Evolutionary conservation across 2,329 filamentous ascomycete species (phyloP), one percentile per base, ranked within the genome.

Genomic region (Fusarium concolor): DNA sequence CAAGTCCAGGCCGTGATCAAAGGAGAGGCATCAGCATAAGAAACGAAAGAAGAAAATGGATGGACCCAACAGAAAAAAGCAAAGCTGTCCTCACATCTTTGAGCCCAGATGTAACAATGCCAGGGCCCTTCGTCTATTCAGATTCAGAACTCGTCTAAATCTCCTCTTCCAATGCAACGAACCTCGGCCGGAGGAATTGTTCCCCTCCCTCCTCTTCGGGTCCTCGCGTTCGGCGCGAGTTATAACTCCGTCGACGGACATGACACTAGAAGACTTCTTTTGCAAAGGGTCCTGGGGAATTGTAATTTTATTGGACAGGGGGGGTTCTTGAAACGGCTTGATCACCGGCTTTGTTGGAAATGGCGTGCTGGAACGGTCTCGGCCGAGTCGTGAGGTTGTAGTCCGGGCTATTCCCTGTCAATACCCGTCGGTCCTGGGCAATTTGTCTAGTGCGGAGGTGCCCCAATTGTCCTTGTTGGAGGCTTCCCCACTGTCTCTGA

Each of bases 331-430:
- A 53, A 50, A 41, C 46, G n/a, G 28, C 37, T 35, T 50, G 51
- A 37, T 42, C 41, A 35, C 29, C 56, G 20, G 42, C 37, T 49
- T 26, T 26, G 22, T 46, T n/a, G 43, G n/a, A 37, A 24, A 39
- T 41, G 39, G 41, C 41, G 31, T 47, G 45, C 44, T 53, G 12
- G 29, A 38, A 50, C 20, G 14, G 22, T 70, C 53, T 69, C 67
- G 67, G 67, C 67, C 67, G 67, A 70, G 43, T 42, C 45, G 22
- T 15, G 26, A 28, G 33, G 29, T 44, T 28, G 31, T 53, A 22
- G 10, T 42, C 59, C 63, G 49, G 12, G 11, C 26, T 51, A 64
- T 68, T 65, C 39, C 64, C 60, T 54, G 63, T 17, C 53, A 37
- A 63, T 63, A 53, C 56, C 66, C 57, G 52, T 29, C 41, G 49